Percentiles rank a stretch among this genome's conserved stretches.
These are phyloP conservation scores for Amanita inopinata DNA, from an alignment of 768 basidiomycete genomes.

Conservation along the genomic window DNA sequence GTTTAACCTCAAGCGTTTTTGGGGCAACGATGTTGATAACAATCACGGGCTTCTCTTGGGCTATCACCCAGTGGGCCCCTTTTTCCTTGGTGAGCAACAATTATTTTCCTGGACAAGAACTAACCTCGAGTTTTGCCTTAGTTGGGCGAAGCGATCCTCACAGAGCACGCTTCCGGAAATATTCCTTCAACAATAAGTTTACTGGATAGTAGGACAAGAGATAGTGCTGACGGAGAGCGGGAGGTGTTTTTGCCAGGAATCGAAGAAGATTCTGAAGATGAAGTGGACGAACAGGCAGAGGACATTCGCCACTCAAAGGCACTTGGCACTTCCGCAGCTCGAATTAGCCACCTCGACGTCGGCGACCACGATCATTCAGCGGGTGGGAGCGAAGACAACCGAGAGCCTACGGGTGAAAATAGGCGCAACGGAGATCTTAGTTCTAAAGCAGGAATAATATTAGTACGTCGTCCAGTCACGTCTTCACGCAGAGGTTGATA, in stretches of 20 bases:
- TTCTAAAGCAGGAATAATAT: conserved; percentile 80
- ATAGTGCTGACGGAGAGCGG: conserved; percentile 20
- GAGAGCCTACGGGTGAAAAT: background rate
- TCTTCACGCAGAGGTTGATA: background rate
- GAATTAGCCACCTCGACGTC: conserved; percentile 11
- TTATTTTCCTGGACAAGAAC: background rate
- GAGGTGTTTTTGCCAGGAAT: conserved; percentile 21
- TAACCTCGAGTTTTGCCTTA: conserved; percentile 16
- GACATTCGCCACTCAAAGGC: background rate
- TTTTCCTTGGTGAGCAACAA: conserved; percentile 59
- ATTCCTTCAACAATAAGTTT: conserved; percentile 32
- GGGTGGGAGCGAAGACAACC: background rate
- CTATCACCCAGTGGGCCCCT: conserved; percentile 87
- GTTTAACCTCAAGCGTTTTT: conserved; percentile 58
- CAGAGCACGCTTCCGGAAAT: conserved; percentile 35
- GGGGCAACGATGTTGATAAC: conserved; percentile 72
- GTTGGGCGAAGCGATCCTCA: conserved; percentile 82
- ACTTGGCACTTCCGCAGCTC: conserved; percentile 10
- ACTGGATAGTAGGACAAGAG: conserved; percentile 31
- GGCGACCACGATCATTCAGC: conserved; percentile 7
- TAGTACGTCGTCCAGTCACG: conserved; percentile 37
- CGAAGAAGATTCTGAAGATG: conserved; percentile 22
- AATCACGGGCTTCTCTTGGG: conserved; percentile 86
- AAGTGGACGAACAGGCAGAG: conserved; percentile 15
- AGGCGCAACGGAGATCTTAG: conserved; percentile 36